Evolutionary conservation across 1,139 yeast species (phyloP).

Genomic region (Yamadazyma friedrichii): DNA sequence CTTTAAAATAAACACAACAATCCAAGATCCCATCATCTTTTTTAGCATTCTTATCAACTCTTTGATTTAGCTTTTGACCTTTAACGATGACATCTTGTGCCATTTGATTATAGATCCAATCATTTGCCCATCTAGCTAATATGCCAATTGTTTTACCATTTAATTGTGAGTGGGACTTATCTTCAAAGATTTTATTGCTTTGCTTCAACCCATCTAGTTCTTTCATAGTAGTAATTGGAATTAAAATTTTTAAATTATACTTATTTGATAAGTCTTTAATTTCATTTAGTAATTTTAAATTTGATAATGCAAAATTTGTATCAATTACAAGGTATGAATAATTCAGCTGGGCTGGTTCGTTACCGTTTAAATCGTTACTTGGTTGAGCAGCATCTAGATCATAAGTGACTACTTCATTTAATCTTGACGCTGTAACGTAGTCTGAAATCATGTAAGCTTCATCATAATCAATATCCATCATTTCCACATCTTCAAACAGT

Average conservation of each 20-base stretch:
- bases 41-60: slow-evolving; percentile 33
- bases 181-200: slow-evolving; percentile 22
- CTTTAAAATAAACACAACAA: slow-evolving; percentile 68
- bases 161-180: slow-evolving; percentile 3
- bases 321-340: slow-evolving; percentile 58
- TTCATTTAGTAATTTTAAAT: slow-evolving; percentile 54
- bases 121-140: slow-evolving; percentile 72
- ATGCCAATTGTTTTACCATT: slow-evolving; percentile 43
- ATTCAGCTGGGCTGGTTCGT: background rate
- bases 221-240: slow-evolving; percentile 67
- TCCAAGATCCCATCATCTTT: slow-evolving; percentile 87
- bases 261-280: slow-evolving; percentile 37
- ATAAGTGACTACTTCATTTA: background rate
- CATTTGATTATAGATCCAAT: slow-evolving; percentile 70
- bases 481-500: slow-evolving; percentile 42
- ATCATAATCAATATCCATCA: slow-evolving; percentile 49
- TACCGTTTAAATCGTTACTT: background rate
- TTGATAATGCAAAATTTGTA: slow-evolving; percentile 74
- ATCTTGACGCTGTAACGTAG: slow-evolving; percentile 28
- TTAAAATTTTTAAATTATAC: slow-evolving; percentile 51
- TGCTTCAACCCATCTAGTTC: slow-evolving; percentile 82
- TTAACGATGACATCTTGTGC: slow-evolving; percentile 52
- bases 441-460: slow-evolving; percentile 48
- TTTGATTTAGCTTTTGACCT: slow-evolving; percentile 66
- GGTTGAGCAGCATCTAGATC: background rate